phyloP scores from a whole-genome alignment of 2,329 filamentous ascomycete genomes.

The Beauveria australis region DNA sequence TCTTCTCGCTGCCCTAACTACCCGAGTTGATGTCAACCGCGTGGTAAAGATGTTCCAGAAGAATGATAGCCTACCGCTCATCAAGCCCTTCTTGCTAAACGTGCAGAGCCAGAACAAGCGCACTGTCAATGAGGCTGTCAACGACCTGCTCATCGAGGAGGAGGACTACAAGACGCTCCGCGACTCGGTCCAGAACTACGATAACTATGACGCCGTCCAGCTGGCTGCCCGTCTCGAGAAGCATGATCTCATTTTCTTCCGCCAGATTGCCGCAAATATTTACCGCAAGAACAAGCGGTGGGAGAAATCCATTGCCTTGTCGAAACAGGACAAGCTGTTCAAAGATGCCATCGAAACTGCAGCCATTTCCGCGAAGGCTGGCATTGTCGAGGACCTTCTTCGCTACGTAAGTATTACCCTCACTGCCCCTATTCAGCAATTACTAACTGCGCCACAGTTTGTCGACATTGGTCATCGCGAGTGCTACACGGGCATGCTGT shows the following conservation, averaged over 20 bases:
- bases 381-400: conserved; percentile 90
- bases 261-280: conserved; percentile 94
- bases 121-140: conserved; percentile 95
- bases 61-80: conserved; percentile 93
- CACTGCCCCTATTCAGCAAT: neutral
- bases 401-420: conserved; percentile 71
- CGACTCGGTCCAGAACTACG: conserved; percentile 96
- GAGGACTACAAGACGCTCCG: conserved; percentile 98
- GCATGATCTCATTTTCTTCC: conserved; percentile 98
- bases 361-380: conserved; percentile 80
- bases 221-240: conserved; percentile 89
- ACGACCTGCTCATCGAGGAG: conserved; percentile 94
- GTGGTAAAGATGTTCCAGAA: conserved; percentile 99
- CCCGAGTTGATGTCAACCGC: conserved; percentile 93
- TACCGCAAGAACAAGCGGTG: conserved; percentile 99
- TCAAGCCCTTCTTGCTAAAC: conserved; percentile 97
- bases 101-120: conserved; percentile 98
- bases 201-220: conserved; percentile 96
- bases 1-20: conserved; percentile 81
- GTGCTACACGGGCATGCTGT: conserved; percentile 99
- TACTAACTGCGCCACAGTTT: conserved; percentile 55
- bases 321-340: conserved; percentile 98
- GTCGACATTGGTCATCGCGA: conserved; percentile 98
- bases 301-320: conserved; percentile 97
- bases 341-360: conserved; percentile 98